These are phyloP conservation scores for Achaetomiella virescens DNA, from an alignment of 495 filamentous ascomycete genomes.

Conservation along the genomic window DNA sequence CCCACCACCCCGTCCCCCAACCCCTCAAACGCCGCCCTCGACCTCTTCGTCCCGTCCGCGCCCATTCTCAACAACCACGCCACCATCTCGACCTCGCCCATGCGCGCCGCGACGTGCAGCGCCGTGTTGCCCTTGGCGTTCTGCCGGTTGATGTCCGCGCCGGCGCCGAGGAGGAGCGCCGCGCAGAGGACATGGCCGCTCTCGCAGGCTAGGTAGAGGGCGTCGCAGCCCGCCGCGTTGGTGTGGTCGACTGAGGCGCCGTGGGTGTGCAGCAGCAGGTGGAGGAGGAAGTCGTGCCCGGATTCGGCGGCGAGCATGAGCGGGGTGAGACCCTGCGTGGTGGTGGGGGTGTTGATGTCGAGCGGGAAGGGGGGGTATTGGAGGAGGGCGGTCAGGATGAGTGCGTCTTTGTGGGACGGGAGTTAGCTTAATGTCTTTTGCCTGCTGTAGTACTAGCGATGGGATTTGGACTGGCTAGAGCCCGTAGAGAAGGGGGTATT, in stretches of 20 bases:
- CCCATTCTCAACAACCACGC: constrained; percentile 15
- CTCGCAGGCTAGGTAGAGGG: constrained; percentile 13
- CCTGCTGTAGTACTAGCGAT: background rate
- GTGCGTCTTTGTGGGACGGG: background rate
- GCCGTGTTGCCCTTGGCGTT: constrained; percentile 9
- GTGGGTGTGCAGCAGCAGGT: background rate
- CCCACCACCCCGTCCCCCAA: background rate
- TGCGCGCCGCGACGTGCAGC: constrained; percentile 11
- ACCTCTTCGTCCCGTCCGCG: constrained; percentile 4
- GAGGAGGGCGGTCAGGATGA: constrained; percentile 3
- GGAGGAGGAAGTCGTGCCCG: constrained; percentile 6
- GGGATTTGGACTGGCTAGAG: background rate
- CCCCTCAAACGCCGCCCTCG: background rate
- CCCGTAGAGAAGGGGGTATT: background rate
- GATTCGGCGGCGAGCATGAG: constrained; percentile 9
- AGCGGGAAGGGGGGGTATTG: constrained; percentile 4
- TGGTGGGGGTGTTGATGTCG: constrained; percentile 6
- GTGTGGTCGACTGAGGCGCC: background rate
- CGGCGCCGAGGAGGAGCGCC: constrained; percentile 3
- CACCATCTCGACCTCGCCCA: constrained; percentile 10
- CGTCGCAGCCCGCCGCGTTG: background rate
- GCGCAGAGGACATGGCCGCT: constrained; percentile 6
- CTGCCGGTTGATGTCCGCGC: constrained; percentile 8
- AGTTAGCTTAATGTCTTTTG: too few species aligned
- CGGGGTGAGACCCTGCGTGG: background rate